Evolutionary conservation across 2,329 filamentous ascomycete genomes (phyloP).

Genomic region (Verticillium albo-atrum): DNA sequence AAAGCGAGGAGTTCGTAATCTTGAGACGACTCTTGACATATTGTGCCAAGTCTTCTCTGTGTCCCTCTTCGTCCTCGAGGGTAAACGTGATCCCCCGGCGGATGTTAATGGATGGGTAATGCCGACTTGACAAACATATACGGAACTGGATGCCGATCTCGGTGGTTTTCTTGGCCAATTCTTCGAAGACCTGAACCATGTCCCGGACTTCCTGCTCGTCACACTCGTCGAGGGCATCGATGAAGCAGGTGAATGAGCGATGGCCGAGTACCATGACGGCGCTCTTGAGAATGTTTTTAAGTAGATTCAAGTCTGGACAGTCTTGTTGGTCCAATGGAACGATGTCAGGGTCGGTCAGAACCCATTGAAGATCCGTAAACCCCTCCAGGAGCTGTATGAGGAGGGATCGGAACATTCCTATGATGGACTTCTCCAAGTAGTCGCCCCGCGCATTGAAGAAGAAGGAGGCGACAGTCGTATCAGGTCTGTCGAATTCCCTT

Average conservation of each 20-base stretch:
- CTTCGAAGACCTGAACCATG: slow-evolving; percentile 39
- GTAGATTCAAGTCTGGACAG: background rate
- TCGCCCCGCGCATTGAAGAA: slow-evolving; percentile 10
- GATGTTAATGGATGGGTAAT: slow-evolving; percentile 38
- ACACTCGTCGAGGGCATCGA: slow-evolving; percentile 47
- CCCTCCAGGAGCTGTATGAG: background rate
- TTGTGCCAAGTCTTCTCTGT: slow-evolving; percentile 27
- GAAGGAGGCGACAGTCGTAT: background rate
- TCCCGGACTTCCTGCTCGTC: slow-evolving; percentile 33
- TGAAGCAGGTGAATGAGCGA: slow-evolving; percentile 16
- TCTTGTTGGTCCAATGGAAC: background rate
- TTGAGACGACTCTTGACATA: slow-evolving; percentile 24
- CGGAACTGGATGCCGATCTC: slow-evolving; percentile 13
- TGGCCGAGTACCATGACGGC: slow-evolving; percentile 5
- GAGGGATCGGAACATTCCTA: slow-evolving; percentile 9
- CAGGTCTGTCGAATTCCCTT: background rate
- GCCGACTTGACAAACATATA: slow-evolving; percentile 41
- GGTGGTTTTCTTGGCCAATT: slow-evolving; percentile 22
- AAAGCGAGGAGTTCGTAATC: slow-evolving; percentile 7
- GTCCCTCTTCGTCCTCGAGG: slow-evolving; percentile 29
- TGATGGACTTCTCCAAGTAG: slow-evolving; percentile 1
- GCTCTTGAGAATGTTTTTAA: background rate
- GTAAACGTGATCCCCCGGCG: slow-evolving; percentile 19
- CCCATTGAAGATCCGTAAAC: background rate
- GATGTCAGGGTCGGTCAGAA: background rate